Evolutionary conservation across 176 grass and related monocot species (phyloP).

Genomic region (Chloris gayana): DNA sequence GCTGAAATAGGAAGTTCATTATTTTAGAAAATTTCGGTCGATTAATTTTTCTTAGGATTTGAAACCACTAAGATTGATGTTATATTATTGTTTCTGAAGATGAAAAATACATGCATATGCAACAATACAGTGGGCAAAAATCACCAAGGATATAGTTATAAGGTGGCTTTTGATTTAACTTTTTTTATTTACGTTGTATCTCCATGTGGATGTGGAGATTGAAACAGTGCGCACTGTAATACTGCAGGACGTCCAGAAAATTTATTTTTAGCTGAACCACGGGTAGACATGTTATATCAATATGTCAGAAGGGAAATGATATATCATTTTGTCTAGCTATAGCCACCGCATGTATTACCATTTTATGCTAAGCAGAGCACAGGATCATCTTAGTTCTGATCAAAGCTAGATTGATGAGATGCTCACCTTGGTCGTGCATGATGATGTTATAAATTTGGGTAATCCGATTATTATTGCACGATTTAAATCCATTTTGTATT

Average conservation of each 20-base stretch:
- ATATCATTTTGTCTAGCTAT: neutral
- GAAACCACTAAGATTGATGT: too few species aligned
- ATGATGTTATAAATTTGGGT: neutral
- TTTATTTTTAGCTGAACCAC: conserved; percentile 36
- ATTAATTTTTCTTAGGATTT: too few species aligned
- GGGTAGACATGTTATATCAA: conserved; percentile 17
- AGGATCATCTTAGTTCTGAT: too few species aligned
- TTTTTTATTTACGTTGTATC: conserved; percentile 27
- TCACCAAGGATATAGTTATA: too few species aligned
- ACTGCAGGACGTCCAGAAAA: conserved; percentile 4
- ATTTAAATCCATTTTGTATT: neutral
- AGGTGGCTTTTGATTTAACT: neutral
- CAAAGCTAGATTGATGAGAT: too few species aligned
- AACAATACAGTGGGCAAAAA: neutral
- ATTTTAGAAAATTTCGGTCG: too few species aligned
- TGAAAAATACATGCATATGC: conserved; percentile 11
- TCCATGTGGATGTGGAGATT: conserved; percentile 26
- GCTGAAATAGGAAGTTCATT: too few species aligned
- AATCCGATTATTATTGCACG: neutral
- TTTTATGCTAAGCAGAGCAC: too few species aligned
- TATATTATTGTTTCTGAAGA: neutral
- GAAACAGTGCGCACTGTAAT: conserved; percentile 27
- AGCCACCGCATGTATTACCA: neutral
- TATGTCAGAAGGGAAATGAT: neutral
- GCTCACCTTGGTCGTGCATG: too few species aligned